A percentile compares a stretch with the other conserved stretches of the same genome.
These are phyloP conservation scores for Mrakia frigida DNA, from an alignment of 768 basidiomycete genomes.

Conservation along the genomic window DNA sequence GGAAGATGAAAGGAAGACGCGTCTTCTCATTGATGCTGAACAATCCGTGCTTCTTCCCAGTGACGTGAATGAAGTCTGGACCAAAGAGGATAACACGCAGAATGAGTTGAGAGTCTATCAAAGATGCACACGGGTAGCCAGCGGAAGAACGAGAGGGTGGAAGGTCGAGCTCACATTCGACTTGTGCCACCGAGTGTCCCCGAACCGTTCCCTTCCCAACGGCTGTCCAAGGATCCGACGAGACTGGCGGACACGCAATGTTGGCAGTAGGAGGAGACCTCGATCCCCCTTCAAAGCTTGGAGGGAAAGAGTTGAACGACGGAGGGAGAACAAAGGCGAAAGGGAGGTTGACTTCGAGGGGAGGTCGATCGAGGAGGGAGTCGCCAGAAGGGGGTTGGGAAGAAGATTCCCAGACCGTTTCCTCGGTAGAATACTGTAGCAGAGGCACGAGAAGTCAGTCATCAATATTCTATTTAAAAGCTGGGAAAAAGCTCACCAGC, in stretches of 20 bases:
- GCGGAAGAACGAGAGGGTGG: not conserved
- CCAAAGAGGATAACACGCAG: too few relatives aligned
- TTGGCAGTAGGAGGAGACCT: not conserved
- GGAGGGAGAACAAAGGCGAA: constrained; percentile 6
- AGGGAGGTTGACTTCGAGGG: not conserved
- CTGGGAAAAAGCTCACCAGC: not conserved
- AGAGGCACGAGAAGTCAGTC: not conserved
- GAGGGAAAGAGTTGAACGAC: not conserved
- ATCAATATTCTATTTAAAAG: too few relatives aligned
- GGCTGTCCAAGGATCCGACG: not conserved
- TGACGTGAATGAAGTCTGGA: not conserved
- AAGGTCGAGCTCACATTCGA: not conserved
- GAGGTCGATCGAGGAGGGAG: not conserved
- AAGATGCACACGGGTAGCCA: too few relatives aligned
- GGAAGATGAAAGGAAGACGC: not conserved
- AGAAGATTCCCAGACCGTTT: not conserved
- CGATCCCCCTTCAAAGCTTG: not conserved
- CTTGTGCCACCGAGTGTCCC: not conserved
- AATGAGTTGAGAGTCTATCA: too few relatives aligned
- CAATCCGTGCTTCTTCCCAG: not conserved
- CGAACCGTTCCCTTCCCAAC: not conserved
- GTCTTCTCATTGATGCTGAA: not conserved
- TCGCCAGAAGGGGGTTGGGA: not conserved
- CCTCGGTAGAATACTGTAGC: not conserved
- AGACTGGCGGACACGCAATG: not conserved